Percentiles rank a stretch among this genome's conserved stretches.
Evolutionary conservation across 2,329 filamentous ascomycete species (phyloP).

Genomic region (Phialophora chinensis): DNA sequence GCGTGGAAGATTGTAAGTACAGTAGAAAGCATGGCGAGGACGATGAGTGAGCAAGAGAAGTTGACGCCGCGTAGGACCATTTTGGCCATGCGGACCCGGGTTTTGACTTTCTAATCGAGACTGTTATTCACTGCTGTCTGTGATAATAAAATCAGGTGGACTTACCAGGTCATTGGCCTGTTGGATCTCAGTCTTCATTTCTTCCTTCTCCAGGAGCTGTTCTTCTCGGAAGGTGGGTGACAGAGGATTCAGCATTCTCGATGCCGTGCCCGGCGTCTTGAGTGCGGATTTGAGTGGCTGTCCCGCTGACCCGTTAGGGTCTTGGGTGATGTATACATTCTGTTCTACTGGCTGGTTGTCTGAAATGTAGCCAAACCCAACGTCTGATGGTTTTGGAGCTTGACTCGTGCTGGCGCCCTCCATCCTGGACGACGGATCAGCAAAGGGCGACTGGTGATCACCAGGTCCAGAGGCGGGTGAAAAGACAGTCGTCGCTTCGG

Average conservation of each 20-base stretch:
- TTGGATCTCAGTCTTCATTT: conserved; percentile 79
- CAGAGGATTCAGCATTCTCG: conserved; percentile 75
- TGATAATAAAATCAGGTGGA: conserved; percentile 34
- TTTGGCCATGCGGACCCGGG: conserved; percentile 88
- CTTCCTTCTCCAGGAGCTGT: conserved; percentile 81
- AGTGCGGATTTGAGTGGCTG: conserved; percentile 84
- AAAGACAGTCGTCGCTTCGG: conserved; percentile 68
- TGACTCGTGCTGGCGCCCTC: conserved; percentile 61
- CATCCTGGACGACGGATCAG: conserved; percentile 50
- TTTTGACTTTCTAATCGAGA: conserved; percentile 80
- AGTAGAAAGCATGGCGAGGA: conserved; percentile 86
- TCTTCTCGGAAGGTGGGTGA: conserved; percentile 94
- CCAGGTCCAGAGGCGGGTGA: conserved; percentile 62
- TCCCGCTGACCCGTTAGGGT: conserved; percentile 35
- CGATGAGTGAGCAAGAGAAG: conserved; percentile 95
- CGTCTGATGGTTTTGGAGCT: conserved; percentile 70
- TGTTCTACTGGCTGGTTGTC: conserved; percentile 55
- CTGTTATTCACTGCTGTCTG: conserved; percentile 45
- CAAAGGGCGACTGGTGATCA: conserved; percentile 57
- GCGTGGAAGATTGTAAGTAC: conserved; percentile 92
- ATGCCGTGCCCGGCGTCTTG: conserved; percentile 83
- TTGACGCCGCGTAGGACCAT: conserved; percentile 93
- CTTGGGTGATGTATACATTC: conserved; percentile 59
- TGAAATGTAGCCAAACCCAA: conserved; percentile 90
- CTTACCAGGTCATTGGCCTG: conserved; percentile 87